A percentile compares a stretch with the other conserved stretches of the same genome.
These are phyloP conservation scores for Myxozyma neglecta DNA, from an alignment of 805 yeast genomes.

Conservation along the genomic window DNA sequence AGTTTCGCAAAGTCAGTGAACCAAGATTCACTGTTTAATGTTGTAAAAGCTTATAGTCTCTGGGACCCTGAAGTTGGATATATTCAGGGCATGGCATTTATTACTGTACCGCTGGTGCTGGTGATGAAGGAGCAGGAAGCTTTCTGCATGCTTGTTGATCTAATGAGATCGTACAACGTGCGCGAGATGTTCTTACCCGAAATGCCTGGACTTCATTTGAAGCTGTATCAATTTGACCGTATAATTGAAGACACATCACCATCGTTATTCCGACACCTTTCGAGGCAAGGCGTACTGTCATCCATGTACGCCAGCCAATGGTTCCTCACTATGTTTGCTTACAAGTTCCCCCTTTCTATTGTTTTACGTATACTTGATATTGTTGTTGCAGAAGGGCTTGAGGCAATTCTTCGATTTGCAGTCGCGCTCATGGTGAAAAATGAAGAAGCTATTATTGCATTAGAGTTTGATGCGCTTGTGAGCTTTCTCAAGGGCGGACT, in stretches of 20 bases:
- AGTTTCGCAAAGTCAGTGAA: slow-evolving; percentile 71
- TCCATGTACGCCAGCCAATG: slow-evolving; percentile 98
- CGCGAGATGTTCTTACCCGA: slow-evolving; percentile 78
- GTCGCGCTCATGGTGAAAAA: slow-evolving; percentile 75
- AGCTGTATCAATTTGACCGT: slow-evolving; percentile 87
- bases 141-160: slow-evolving; percentile 71
- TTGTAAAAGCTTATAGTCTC: slow-evolving; percentile 79
- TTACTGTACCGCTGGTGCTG: slow-evolving; percentile 79
- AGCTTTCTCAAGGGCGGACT: slow-evolving; percentile 76
- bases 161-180: slow-evolving; percentile 84
- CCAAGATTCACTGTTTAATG: slow-evolving; percentile 63
- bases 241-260: slow-evolving; percentile 77
- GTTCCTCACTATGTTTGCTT: slow-evolving; percentile 93
- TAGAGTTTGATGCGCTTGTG: slow-evolving; percentile 74
- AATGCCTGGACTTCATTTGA: slow-evolving; percentile 88
- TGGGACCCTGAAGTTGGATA: slow-evolving; percentile 94
- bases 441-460: slow-evolving; percentile 54
- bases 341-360: slow-evolving; percentile 86
- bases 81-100: slow-evolving; percentile 97
- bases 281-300: slow-evolving; percentile 82
- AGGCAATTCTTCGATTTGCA: slow-evolving; percentile 80
- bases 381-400: slow-evolving; percentile 87
- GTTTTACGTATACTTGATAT: slow-evolving; percentile 86
- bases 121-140: slow-evolving; percentile 82
- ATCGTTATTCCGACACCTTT: slow-evolving; percentile 67